These are phyloP conservation scores for Pseudozyma thailandica DNA, from an alignment of 1,284 basidiomycete species.

Conservation along the genomic window DNA sequence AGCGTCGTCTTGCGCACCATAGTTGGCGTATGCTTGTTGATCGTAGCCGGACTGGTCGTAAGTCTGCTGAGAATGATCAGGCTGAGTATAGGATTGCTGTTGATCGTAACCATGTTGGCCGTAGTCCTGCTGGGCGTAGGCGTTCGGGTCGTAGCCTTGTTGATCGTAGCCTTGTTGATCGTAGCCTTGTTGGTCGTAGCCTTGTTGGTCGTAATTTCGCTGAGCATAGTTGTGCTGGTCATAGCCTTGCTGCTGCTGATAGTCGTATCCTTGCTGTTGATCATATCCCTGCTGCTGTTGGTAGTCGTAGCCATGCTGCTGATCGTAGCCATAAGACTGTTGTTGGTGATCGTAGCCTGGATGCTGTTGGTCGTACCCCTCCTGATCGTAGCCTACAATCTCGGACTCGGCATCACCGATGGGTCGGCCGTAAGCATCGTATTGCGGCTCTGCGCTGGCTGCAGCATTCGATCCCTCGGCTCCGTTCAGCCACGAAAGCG, in stretches of 20 bases:
- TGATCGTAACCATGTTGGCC: slow-evolving; percentile 14
- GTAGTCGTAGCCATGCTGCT: slow-evolving; percentile 20
- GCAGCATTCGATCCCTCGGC: neutral
- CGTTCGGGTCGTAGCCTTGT: slow-evolving; percentile 20
- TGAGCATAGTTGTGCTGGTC: slow-evolving; percentile 17
- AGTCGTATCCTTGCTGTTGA: slow-evolving; percentile 11
- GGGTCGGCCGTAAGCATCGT: slow-evolving; percentile 35
- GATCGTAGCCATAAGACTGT: slow-evolving; percentile 13
- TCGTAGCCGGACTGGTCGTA: slow-evolving; percentile 16
- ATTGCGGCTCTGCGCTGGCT: slow-evolving; percentile 18
- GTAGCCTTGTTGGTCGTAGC: slow-evolving; percentile 18
- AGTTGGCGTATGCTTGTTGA: slow-evolving; percentile 19
- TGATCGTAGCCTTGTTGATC: slow-evolving; percentile 24
- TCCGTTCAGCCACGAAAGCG: slow-evolving; percentile 32
- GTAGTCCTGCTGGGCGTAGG: slow-evolving; percentile 5
- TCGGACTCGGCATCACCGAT: slow-evolving; percentile 13
- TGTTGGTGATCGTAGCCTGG: slow-evolving; percentile 28
- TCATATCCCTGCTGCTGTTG: slow-evolving; percentile 25
- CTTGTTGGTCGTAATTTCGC: slow-evolving; percentile 22
- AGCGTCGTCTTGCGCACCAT: slow-evolving; percentile 9
- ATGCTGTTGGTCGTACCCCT: slow-evolving; percentile 19
- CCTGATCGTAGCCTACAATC: slow-evolving; percentile 17
- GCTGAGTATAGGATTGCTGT: slow-evolving; percentile 4
- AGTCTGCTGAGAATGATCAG: slow-evolving; percentile 16
- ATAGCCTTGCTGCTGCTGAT: slow-evolving; percentile 22